Percentiles rank a stretch among this genome's conserved stretches.
Evolutionary conservation across 768 basidiomycete species (phyloP).

Genomic region (Daedaleopsis nitida): DNA sequence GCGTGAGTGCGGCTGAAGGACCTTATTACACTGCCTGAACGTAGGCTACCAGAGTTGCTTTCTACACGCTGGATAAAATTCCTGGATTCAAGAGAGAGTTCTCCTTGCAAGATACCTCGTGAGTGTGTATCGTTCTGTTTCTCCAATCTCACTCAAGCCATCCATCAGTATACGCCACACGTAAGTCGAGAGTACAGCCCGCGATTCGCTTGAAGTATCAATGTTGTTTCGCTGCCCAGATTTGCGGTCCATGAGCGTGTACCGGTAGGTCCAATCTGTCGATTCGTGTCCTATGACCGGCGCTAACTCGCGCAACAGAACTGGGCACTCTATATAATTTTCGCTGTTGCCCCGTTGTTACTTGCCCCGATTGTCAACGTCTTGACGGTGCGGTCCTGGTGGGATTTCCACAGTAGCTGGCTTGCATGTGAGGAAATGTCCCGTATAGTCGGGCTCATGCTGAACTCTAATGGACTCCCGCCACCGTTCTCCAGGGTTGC

Average conservation of each 20-base stretch:
- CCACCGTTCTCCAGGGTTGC: conserved; percentile 50
- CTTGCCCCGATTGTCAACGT: conserved; percentile 71
- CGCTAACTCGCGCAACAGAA: conserved; percentile 1
- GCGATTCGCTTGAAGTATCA: background rate
- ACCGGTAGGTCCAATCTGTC: conserved; percentile 47
- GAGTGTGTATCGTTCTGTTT: conserved; percentile 30
- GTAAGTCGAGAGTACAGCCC: conserved; percentile 30
- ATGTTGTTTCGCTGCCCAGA: conserved; percentile 35
- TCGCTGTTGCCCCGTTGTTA: conserved; percentile 64
- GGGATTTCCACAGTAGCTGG: conserved; percentile 82
- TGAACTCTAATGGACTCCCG: background rate
- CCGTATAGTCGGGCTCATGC: background rate
- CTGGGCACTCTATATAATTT: conserved; percentile 37
- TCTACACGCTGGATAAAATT: conserved; percentile 65
- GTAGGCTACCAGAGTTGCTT: conserved; percentile 46
- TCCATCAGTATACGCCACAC: conserved; percentile 36
- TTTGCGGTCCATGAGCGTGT: conserved; percentile 78
- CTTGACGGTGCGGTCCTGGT: conserved; percentile 76
- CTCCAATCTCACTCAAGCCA: background rate
- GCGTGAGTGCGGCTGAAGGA: conserved; percentile 47
- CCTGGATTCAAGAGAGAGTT: conserved; percentile 78
- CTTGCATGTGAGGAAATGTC: conserved; percentile 42
- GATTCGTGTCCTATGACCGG: background rate
- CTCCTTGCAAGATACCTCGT: conserved; percentile 78
- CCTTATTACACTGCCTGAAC: background rate